Evolutionary conservation across 768 basidiomycete genomes (phyloP).

Genomic region (Mycena capillaripes): DNA sequence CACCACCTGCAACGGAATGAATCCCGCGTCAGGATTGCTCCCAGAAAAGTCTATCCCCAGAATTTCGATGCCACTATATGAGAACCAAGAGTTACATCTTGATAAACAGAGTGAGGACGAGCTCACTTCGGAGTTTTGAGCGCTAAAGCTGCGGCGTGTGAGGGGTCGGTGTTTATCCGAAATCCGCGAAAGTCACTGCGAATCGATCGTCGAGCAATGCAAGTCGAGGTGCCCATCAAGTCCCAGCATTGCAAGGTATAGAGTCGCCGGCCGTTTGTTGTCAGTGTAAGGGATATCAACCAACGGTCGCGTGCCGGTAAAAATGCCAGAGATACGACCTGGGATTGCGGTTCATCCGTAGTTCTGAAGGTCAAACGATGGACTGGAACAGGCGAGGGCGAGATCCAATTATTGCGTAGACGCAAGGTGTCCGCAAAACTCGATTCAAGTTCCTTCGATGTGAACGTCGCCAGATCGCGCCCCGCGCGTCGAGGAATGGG

Average conservation of each 20-base stretch:
- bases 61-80: conserved; percentile 55
- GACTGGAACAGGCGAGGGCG: conserved; percentile 50
- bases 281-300: conserved; percentile 60
- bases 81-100: conserved; percentile 13
- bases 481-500: conserved; percentile 60
- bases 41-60: conserved; percentile 55
- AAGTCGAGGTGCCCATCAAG: conserved; percentile 45
- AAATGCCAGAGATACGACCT: conserved; percentile 62
- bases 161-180: conserved; percentile 58
- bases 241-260: conserved; percentile 74
- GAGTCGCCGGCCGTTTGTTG: conserved; percentile 35
- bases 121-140: conserved; percentile 59
- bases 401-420: conserved; percentile 66
- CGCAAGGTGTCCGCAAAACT: conserved; percentile 54
- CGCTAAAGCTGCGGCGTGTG: conserved; percentile 53
- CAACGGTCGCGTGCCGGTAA: conserved; percentile 58
- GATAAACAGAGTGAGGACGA: neutral
- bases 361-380: conserved; percentile 44
- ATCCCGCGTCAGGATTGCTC: conserved; percentile 52
- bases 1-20: conserved; percentile 47
- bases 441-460: conserved; percentile 60
- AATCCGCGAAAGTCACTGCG: conserved; percentile 55
- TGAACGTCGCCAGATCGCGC: conserved; percentile 50
- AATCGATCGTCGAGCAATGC: conserved; percentile 57
- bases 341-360: conserved; percentile 43